A percentile compares a stretch with the other conserved stretches of the same genome.
Evolutionary conservation across 345 rosid species (phyloP).

Genomic region (Syzygium oleosum): DNA sequence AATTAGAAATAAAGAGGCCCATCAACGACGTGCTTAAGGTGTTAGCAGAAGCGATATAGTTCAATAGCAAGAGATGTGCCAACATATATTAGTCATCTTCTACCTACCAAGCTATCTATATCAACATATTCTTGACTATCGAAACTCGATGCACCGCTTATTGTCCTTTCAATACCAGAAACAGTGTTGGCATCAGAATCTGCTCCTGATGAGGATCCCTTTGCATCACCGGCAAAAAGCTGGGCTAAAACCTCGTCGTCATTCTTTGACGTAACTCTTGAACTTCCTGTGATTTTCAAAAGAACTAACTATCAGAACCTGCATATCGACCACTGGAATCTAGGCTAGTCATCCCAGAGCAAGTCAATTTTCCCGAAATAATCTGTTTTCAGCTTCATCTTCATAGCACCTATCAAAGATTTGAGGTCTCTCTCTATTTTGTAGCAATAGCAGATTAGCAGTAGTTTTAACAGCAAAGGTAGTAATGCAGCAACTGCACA

Average conservation of each 20-base stretch:
- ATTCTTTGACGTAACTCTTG: constrained; percentile 24
- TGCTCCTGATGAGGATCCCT: constrained; percentile 40
- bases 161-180: constrained; percentile 23
- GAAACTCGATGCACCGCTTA: constrained; percentile 29
- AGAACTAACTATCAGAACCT: neutral
- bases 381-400: neutral
- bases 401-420: neutral
- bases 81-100: neutral
- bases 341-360: neutral
- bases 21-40: constrained; percentile 10
- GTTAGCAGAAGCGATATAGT: neutral
- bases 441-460: neutral
- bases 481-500: neutral
- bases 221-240: constrained; percentile 59
- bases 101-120: constrained; percentile 17
- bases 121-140: constrained; percentile 17
- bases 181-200: constrained; percentile 12
- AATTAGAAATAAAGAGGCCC: constrained; percentile 2
- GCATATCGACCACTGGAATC: neutral
- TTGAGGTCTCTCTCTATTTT: neutral
- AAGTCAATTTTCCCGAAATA: neutral
- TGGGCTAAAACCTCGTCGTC: constrained; percentile 66
- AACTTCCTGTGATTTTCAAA: constrained; percentile 34
- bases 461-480: neutral
- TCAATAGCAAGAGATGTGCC: neutral